phyloP scores from a whole-genome alignment of 176 grass and related monocot genomes.

The Hordeum marinum region DNA sequence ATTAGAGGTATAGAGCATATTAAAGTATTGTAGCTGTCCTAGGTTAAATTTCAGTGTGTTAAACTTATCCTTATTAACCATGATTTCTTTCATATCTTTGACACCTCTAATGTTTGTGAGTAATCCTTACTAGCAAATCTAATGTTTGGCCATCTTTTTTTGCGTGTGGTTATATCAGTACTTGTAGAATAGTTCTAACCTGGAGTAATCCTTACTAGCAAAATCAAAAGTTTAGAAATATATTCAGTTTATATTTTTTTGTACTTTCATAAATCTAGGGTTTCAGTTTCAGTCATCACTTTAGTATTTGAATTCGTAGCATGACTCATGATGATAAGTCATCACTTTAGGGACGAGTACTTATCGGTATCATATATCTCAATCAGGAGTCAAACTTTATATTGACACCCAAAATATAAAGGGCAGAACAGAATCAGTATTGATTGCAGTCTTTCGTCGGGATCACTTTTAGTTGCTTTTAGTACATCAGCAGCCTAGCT shows the following conservation, averaged over 20 bases:
- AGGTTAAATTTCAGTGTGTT: background rate
- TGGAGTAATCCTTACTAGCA: background rate
- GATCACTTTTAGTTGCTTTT: conserved; percentile 21
- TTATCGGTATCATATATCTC: background rate
- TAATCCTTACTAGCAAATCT: no score
- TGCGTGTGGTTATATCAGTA: background rate
- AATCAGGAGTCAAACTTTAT: background rate
- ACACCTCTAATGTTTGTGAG: no score
- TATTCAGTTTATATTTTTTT: background rate
- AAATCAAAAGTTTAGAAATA: background rate
- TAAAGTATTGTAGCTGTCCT: background rate
- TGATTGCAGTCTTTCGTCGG: conserved; percentile 19
- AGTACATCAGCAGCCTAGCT: conserved; percentile 6
- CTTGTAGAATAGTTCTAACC: background rate
- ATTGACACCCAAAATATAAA: background rate
- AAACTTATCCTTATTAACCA: background rate
- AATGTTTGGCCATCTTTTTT: background rate
- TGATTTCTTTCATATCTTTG: background rate
- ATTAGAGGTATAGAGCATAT: background rate
- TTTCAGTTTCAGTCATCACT: background rate
- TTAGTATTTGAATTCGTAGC: background rate
- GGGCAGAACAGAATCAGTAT: background rate
- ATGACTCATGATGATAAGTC: background rate
- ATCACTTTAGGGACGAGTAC: background rate
- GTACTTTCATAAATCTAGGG: background rate